Conservation (phyloP, 805 yeast species). For the Ogataea pini region DNA sequence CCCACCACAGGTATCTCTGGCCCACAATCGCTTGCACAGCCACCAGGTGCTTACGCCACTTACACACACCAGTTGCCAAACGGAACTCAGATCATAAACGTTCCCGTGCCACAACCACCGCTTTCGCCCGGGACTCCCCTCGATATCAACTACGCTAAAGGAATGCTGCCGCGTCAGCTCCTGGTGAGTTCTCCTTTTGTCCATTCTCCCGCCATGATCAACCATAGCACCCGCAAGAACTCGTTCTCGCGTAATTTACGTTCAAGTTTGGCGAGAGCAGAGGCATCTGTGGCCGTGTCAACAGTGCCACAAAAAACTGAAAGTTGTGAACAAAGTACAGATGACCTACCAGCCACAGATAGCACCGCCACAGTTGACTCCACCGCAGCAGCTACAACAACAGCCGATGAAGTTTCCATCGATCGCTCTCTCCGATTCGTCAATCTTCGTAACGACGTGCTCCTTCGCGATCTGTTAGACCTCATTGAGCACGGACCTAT, state of each 20-base stretch:
- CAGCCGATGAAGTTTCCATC: not conserved
- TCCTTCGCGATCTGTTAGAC: slow-evolving; percentile 36
- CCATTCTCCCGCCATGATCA: slow-evolving; percentile 38
- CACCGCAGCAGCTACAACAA: not conserved
- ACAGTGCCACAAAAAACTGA: too few species aligned
- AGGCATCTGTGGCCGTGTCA: not conserved
- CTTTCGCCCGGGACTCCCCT: slow-evolving; percentile 52
- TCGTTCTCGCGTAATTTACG: slow-evolving; percentile 23
- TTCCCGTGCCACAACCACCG: slow-evolving; percentile 21
- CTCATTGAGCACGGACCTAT: slow-evolving; percentile 59
- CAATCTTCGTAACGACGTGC: slow-evolving; percentile 22
- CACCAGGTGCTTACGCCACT: not conserved
- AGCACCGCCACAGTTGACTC: not conserved
- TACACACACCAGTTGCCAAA: slow-evolving; percentile 18
- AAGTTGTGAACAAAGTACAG: too few species aligned
- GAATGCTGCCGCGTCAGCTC: slow-evolving; percentile 63
- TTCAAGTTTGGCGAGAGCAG: slow-evolving; percentile 17
- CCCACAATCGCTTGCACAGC: not conserved
- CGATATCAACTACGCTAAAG: slow-evolving; percentile 58
- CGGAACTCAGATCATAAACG: slow-evolving; percentile 19
- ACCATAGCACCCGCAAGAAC: slow-evolving; percentile 7
- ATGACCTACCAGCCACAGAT: not conserved
- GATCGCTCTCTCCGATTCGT: slow-evolving; percentile 23
- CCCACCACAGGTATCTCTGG: not conserved
- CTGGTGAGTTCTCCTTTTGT: slow-evolving; percentile 62